A percentile compares a stretch with the other conserved stretches of the same genome.
phyloP scores from a whole-genome alignment of 1,284 basidiomycete species.

The Irpex rosettiformis region DNA sequence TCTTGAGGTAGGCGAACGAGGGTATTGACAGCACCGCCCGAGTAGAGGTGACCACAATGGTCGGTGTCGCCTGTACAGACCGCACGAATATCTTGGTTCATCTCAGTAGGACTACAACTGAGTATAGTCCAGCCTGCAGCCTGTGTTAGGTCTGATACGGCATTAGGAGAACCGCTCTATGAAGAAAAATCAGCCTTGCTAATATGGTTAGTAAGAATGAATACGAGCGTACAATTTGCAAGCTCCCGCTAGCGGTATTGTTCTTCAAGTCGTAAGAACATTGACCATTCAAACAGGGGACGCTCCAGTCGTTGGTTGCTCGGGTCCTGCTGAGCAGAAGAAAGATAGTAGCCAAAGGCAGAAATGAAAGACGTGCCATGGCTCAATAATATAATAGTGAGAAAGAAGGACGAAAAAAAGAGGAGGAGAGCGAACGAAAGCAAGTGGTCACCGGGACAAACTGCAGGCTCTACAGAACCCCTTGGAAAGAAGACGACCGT shows the following conservation, averaged over 20 bases:
- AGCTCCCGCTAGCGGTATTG: neutral
- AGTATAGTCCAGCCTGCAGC: slow-evolving; percentile 53
- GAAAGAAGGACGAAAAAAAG: neutral
- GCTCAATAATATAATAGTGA: neutral
- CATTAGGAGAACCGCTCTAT: slow-evolving; percentile 30
- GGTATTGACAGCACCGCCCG: slow-evolving; percentile 43
- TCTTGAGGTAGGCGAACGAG: slow-evolving; percentile 48
- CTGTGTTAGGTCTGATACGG: slow-evolving; percentile 50
- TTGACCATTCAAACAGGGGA: neutral
- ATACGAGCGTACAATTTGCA: neutral
- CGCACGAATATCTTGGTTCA: slow-evolving; percentile 44
- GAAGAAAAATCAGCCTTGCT: neutral
- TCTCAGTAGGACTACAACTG: slow-evolving; percentile 36
- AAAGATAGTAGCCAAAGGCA: neutral
- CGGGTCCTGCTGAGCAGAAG: neutral
- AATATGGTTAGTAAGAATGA: neutral
- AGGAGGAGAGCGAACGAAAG: neutral
- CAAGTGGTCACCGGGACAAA: neutral
- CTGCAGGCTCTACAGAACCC: neutral
- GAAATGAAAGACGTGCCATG: neutral
- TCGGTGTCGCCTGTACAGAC: slow-evolving; percentile 37
- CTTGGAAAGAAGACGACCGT: neutral
- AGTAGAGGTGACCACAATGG: slow-evolving; percentile 43
- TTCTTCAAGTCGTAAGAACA: slow-evolving; percentile 4
- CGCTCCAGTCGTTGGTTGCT: neutral